These are phyloP conservation scores for Calonectria honghensis DNA, from an alignment of 2,329 filamentous ascomycete species.

Conservation along the genomic window DNA sequence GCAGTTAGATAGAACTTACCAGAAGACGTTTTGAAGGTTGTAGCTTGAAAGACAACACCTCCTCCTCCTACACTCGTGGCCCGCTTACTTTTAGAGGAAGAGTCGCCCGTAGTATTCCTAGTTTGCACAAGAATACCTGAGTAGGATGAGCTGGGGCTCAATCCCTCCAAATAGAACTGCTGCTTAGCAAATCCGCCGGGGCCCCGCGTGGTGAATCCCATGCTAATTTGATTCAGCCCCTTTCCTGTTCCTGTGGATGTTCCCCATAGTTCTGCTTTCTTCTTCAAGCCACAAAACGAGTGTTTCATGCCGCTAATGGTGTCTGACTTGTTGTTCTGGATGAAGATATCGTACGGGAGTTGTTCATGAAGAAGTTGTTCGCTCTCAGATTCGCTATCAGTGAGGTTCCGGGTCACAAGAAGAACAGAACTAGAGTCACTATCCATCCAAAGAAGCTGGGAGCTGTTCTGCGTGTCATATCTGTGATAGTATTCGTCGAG, in stretches of 20 bases:
- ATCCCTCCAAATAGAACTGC: conserved; percentile 88
- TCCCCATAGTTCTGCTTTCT: conserved; percentile 77
- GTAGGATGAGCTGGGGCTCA: conserved; percentile 84
- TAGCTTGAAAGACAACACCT: conserved; percentile 82
- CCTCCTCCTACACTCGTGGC: conserved; percentile 78
- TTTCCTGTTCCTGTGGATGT: conserved; percentile 69
- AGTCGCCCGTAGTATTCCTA: conserved; percentile 67
- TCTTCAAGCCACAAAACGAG: conserved; percentile 88
- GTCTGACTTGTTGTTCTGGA: conserved; percentile 75
- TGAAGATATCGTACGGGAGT: conserved; percentile 86
- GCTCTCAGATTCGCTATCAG: conserved; percentile 72
- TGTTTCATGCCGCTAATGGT: conserved; percentile 81
- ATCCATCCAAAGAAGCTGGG: conserved; percentile 86
- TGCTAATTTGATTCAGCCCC: conserved; percentile 68
- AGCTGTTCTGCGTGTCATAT: conserved; percentile 65
- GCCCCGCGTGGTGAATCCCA: conserved; percentile 81
- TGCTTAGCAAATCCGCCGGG: conserved; percentile 83
- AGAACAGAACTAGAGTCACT: conserved; percentile 87
- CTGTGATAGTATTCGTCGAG: conserved; percentile 85
- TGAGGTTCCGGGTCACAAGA: conserved; percentile 85
- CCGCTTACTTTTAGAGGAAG: conserved; percentile 66
- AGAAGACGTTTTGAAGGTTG: conserved; percentile 85
- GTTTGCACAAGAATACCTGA: conserved; percentile 79
- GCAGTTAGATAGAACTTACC: conserved; percentile 69
- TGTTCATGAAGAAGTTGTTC: conserved; percentile 70